Evolutionary conservation across 768 basidiomycete genomes (phyloP).

Genomic region (Termitomyces sp.): DNA sequence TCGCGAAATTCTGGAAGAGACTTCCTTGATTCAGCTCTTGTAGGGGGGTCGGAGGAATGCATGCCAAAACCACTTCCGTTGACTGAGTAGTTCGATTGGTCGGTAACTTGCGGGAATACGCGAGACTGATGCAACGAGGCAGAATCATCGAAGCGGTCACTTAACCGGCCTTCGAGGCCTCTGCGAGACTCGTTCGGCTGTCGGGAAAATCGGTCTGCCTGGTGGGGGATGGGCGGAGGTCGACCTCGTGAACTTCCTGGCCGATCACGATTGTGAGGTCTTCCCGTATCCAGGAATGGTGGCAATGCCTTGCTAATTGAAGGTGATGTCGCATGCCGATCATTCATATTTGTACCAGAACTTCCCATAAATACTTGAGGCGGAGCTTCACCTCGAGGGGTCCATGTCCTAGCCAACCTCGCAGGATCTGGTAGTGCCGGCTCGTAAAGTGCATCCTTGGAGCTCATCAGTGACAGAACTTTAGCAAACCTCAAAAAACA

Average conservation of each 20-base stretch:
- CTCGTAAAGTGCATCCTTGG: conserved; percentile 6
- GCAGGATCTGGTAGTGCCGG: background rate
- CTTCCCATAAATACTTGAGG: conserved; percentile 6
- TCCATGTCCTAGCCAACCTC: conserved; percentile 15
- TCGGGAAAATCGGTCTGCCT: conserved; percentile 1
- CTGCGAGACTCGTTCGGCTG: conserved; percentile 7
- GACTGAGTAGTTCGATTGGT: conserved; percentile 6
- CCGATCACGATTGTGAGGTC: conserved; percentile 8
- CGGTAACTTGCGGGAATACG: conserved; percentile 12
- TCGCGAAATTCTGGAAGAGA: background rate
- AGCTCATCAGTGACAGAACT: background rate
- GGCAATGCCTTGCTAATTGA: conserved; percentile 24
- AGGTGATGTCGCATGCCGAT: conserved; percentile 19
- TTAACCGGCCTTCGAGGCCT: conserved; percentile 17
- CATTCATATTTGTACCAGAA: conserved; percentile 2
- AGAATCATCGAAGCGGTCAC: conserved; percentile 16
- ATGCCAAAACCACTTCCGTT: background rate
- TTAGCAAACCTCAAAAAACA: background rate
- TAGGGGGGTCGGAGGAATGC: background rate
- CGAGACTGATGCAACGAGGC: conserved; percentile 9
- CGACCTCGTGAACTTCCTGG: conserved; percentile 10
- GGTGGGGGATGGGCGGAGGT: background rate
- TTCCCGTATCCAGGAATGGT: conserved; percentile 10
- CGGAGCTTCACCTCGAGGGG: conserved; percentile 17
- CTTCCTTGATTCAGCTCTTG: background rate